phyloP scores from a whole-genome alignment of 2,329 filamentous ascomycete genomes.

The Phyllosticta citrichinensis region DNA sequence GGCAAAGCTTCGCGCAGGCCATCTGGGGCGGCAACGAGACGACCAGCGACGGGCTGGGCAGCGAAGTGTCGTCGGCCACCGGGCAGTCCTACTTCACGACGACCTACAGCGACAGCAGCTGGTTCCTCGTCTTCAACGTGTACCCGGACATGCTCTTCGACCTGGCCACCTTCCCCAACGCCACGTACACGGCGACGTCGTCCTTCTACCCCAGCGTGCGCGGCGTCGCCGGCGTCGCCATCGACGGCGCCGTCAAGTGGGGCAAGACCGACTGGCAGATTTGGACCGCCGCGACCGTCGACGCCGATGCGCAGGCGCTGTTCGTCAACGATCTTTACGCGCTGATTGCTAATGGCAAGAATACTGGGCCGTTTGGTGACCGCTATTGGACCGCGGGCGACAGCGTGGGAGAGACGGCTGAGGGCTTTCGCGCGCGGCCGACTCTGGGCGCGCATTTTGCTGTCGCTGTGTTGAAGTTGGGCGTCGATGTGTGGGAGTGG shows the following conservation, averaged over 20 bases:
- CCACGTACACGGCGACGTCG: conserved; percentile 27
- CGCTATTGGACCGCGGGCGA: conserved; percentile 29
- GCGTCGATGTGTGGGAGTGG: background rate
- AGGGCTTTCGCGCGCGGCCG: conserved; percentile 26
- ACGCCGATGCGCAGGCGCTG: conserved; percentile 11
- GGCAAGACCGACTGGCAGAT: conserved; percentile 37
- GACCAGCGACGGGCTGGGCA: conserved; percentile 8
- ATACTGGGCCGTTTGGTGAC: conserved; percentile 36
- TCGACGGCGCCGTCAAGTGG: conserved; percentile 32
- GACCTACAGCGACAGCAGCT: conserved; percentile 27
- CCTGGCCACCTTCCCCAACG: conserved; percentile 28
- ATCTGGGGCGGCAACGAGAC: conserved; percentile 8
- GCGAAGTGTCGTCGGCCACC: conserved; percentile 6
- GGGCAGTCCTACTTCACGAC: conserved; percentile 31
- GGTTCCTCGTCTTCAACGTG: conserved; percentile 33
- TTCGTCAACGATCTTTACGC: conserved; percentile 33
- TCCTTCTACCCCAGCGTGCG: conserved; percentile 29
- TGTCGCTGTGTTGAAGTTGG: conserved; percentile 25
- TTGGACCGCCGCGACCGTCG: conserved; percentile 26
- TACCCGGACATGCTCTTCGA: conserved; percentile 32
- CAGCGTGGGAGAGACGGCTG: conserved; percentile 14
- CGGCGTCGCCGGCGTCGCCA: conserved; percentile 28
- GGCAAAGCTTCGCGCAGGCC: conserved; percentile 19
- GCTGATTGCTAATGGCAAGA: conserved; percentile 33
- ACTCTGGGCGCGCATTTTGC: conserved; percentile 36